Conservation (phyloP, 148 eudicot species). For the Diospyros kaki region DNA sequence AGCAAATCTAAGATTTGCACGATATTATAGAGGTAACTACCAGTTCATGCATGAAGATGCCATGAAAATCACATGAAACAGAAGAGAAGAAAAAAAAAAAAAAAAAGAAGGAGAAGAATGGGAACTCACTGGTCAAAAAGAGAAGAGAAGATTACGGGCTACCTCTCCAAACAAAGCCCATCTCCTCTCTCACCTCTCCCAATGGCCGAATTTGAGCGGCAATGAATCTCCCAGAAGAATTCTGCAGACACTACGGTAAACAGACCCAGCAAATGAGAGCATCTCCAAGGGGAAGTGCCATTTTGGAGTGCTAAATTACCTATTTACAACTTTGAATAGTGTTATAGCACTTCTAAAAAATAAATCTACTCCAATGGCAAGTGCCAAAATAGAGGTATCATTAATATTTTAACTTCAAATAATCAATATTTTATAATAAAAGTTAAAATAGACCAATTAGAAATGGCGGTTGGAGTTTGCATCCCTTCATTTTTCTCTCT, state of each 20-base stretch:
- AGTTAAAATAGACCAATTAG: no score
- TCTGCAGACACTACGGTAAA: neutral
- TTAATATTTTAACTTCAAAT: no score
- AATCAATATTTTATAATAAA: no score
- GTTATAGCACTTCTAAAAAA: no score
- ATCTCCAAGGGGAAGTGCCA: no score
- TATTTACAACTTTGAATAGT: no score
- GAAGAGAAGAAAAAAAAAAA: neutral
- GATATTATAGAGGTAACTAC: neutral
- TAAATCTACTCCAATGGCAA: no score
- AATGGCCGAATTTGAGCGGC: neutral
- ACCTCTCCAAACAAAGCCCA: no score
- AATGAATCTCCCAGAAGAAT: neutral
- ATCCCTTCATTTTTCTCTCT: no score
- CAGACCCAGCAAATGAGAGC: neutral
- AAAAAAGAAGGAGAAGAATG: neutral
- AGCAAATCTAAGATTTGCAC: neutral
- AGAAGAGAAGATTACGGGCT: neutral
- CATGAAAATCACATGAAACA: neutral
- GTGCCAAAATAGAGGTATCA: no score
- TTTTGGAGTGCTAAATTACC: no score
- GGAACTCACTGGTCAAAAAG: slow-evolving; percentile 11
- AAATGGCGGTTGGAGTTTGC: no score
- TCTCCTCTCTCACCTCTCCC: neutral
- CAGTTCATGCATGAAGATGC: slow-evolving; percentile 2